A percentile compares a stretch with the other conserved stretches of the same genome.
These are phyloP conservation scores for Exophiala calicioides DNA, from an alignment of 2,329 filamentous ascomycete species.

Conservation along the genomic window DNA sequence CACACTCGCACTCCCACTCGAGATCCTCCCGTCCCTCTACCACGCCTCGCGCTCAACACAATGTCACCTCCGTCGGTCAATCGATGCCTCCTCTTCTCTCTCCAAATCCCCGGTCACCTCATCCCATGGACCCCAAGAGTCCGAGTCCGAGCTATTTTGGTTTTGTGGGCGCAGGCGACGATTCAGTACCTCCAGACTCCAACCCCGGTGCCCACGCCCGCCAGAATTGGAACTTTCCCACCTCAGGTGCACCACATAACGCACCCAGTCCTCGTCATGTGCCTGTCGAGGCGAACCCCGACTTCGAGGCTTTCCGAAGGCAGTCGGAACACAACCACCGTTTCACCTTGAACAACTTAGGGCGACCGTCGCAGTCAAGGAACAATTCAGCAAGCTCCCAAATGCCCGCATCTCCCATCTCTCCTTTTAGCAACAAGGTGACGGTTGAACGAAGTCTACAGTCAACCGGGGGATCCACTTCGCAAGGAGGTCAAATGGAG, in stretches of 20 bases:
- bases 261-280: conserved; percentile 68
- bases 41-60: conserved; percentile 57
- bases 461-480: conserved; percentile 17
- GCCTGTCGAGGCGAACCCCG: conserved; percentile 72
- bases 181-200: conserved; percentile 63
- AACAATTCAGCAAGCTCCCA: conserved; percentile 15
- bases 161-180: conserved; percentile 63
- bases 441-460: conserved; percentile 14
- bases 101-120: conserved; percentile 46
- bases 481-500: conserved; percentile 10
- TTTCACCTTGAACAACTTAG: conserved; percentile 19
- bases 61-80: conserved; percentile 58
- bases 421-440: conserved; percentile 18
- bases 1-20: conserved; percentile 29
- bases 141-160: conserved; percentile 86
- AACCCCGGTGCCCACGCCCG: conserved; percentile 59
- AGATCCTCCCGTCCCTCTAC: conserved; percentile 35
- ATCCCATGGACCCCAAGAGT: conserved; percentile 34
- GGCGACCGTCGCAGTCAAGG: conserved; percentile 22
- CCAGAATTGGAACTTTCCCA: conserved; percentile 74
- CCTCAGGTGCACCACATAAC: conserved; percentile 69
- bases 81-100: conserved; percentile 55
- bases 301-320: conserved; percentile 77
- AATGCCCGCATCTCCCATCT: conserved; percentile 9
- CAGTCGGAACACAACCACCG: conserved; percentile 59